phyloP scores from a whole-genome alignment of 1,284 basidiomycete species.

The Malassezia dermatis region DNA sequence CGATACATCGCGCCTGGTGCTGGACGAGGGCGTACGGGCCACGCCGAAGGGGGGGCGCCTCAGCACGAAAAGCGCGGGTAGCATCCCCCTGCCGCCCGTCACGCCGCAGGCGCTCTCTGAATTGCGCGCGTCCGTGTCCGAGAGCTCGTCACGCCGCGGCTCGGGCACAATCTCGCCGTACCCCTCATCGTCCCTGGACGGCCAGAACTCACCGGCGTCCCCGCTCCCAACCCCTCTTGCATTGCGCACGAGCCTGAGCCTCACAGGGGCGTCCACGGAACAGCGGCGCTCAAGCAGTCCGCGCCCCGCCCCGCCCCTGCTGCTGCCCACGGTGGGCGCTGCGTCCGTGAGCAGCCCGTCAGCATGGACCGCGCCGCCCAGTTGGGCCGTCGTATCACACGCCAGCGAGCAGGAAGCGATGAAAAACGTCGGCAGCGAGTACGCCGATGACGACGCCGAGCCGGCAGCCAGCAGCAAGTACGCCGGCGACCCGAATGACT shows the following conservation, averaged over 20 bases:
- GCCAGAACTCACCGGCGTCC: background rate
- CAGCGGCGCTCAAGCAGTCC: background rate
- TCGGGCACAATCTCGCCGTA: background rate
- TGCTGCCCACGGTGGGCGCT: background rate
- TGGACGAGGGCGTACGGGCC: background rate
- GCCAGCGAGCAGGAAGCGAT: slow-evolving; percentile 23
- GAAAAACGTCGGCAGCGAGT: slow-evolving; percentile 29
- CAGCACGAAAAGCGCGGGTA: background rate
- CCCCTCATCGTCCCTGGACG: background rate
- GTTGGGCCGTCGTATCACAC: slow-evolving; percentile 44
- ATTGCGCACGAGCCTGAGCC: background rate
- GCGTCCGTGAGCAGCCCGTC: slow-evolving; percentile 20
- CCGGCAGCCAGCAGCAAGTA: background rate
- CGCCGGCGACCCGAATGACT: background rate
- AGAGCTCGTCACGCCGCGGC: background rate
- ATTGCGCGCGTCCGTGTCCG: background rate
- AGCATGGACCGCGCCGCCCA: slow-evolving; percentile 45
- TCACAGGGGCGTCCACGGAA: slow-evolving; percentile 3
- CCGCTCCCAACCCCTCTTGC: background rate
- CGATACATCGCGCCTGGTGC: slow-evolving; percentile 33
- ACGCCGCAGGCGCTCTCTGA: background rate
- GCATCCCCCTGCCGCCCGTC: background rate
- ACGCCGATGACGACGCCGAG: slow-evolving; percentile 25
- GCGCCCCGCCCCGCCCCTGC: background rate
- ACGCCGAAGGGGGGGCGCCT: background rate